Percentiles rank a stretch among this genome's conserved stretches.
Evolutionary conservation across 306 rosid genomes (phyloP).

Genomic region (Fagus crenata): DNA sequence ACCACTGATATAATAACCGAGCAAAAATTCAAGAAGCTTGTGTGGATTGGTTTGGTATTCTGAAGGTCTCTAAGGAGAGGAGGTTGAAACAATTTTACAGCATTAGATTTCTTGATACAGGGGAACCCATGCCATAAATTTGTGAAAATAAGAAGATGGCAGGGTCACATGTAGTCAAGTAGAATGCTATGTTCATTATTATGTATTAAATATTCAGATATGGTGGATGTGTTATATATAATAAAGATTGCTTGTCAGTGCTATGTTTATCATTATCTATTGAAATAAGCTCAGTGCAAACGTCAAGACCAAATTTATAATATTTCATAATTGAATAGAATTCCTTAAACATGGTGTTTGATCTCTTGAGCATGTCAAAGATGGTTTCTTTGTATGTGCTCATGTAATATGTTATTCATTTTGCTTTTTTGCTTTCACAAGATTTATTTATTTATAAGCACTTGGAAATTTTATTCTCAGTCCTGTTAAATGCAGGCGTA

Average conservation of each 20-base stretch:
- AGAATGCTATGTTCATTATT: not conserved
- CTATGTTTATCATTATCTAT: not conserved
- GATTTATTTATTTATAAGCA: constrained; percentile 16
- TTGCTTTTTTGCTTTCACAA: constrained; percentile 5
- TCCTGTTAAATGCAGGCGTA: constrained; percentile 21
- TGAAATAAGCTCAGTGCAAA: not conserved
- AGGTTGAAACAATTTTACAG: not conserved
- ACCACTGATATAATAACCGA: not conserved
- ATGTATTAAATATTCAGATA: not conserved
- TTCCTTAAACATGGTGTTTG: not conserved
- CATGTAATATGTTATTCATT: constrained; percentile 20
- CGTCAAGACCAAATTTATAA: not conserved
- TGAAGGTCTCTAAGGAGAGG: not conserved
- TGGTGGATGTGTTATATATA: not conserved
- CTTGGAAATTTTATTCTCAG: not conserved
- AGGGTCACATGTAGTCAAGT: not conserved
- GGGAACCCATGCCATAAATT: not conserved
- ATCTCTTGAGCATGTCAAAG: not conserved
- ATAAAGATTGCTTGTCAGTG: not conserved
- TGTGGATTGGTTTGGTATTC: not conserved
- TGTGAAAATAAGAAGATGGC: not conserved
- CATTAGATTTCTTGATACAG: not conserved
- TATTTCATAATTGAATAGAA: not conserved
- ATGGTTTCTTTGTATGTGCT: constrained; percentile 10
- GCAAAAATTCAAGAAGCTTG: not conserved